Base-by-base conservation (phyloP, 2,329 filamentous ascomycete genomes). In the Dothideomycetidae sp. region DNA sequence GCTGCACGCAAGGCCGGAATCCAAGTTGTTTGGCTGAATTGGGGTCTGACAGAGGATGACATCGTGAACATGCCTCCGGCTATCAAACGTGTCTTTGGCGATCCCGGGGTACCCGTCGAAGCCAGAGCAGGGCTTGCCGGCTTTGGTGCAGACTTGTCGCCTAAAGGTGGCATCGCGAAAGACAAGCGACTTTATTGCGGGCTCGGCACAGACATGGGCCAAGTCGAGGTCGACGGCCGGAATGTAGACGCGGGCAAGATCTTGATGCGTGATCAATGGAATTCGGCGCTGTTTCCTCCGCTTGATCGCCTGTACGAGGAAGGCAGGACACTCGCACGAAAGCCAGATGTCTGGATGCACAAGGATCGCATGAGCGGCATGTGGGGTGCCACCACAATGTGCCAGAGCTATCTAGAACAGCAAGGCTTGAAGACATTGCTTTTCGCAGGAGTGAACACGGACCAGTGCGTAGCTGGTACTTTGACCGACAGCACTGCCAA, bases 331-430 rank as follows among this genome's bases (percentile, higher is more conserved):
- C 15, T 55, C 21, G 31, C 40, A 2, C 30, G 32, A 4, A 46
- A 47, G 18, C 56, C 59, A 0, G 71, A 76, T 48, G 53, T 70
- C 7, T 63, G 61, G 49, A 63, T 70, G 42, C 54, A 68, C 47
- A 76, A 76, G 57, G 68, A 73, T 45, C 60, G 71, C 13, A 68
- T 74, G 58, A 70, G 66, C 13, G 73, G 70, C 2, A 54, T 76
- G 33, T 75, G 70, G 67, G 59, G 57, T 15, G 47, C 53, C 5
- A 49, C 49, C 9, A 65, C 64, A 31, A 55, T 58, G 5, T 54
- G 69, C 31, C 61, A 60, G 37, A 51, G 53, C 28, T 62, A 58
- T 28, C 50, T 73, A 35, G 48, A 58, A 33, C 41, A 52, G 29
- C 44, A 58, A 33, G 56, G 57, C 0, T 62, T 61, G 40, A 61